Evolutionary conservation across 768 basidiomycete genomes (phyloP).

Genomic region (Suillus cothurnatus): DNA sequence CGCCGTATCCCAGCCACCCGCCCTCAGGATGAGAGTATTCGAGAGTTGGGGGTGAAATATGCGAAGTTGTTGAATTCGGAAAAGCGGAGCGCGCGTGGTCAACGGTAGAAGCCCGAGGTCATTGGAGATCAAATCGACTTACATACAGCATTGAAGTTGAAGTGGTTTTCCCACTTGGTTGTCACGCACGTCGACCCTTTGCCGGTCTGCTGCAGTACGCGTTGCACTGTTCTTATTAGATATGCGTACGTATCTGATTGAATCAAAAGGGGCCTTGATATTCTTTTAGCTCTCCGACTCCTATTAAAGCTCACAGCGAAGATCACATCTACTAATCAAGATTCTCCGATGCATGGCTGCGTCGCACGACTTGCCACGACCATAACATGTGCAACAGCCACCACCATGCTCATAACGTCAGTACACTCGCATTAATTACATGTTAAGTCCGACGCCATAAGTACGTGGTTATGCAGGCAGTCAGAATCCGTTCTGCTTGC

Average conservation of each 20-base stretch:
- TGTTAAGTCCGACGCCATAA: not conserved
- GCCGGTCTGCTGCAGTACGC: not conserved
- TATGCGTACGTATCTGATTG: not conserved
- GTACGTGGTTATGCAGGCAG: not conserved
- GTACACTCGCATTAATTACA: not conserved
- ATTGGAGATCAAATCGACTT: not conserved
- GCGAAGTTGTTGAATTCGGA: slow-evolving; percentile 2
- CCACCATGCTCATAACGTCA: not conserved
- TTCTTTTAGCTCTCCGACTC: not conserved
- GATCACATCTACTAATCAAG: not conserved
- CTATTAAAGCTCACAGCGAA: not conserved
- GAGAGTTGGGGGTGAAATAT: not conserved
- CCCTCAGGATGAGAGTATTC: not conserved
- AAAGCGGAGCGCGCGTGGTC: not conserved
- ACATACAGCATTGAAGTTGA: not conserved
- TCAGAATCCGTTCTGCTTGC: not conserved
- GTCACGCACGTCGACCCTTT: not conserved
- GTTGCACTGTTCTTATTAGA: not conserved
- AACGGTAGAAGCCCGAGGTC: not conserved
- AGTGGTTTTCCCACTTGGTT: not conserved
- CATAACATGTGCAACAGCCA: not conserved
- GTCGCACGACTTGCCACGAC: not conserved
- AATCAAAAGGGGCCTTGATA: not conserved
- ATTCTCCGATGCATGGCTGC: not conserved
- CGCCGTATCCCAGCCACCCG: slow-evolving; percentile 12